Evolutionary conservation across 306 rosid species (phyloP).

Genomic region (Crataegus laevigata): DNA sequence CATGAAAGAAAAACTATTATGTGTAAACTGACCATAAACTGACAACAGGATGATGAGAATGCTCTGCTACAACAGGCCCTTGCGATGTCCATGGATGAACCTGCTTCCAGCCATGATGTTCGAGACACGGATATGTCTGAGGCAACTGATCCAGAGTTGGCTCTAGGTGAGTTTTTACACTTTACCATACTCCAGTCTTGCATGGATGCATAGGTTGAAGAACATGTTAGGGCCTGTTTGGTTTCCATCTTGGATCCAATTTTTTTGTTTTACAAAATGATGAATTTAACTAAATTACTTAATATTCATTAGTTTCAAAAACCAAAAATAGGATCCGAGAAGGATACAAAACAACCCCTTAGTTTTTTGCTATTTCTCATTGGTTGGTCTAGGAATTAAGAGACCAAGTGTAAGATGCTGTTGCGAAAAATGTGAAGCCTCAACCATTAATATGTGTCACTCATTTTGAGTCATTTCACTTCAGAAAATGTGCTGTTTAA

Average conservation of each 20-base stretch:
- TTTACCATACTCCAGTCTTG: not conserved
- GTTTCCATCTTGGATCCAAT: no score
- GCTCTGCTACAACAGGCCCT: constrained; percentile 96
- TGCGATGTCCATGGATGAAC: constrained; percentile 98
- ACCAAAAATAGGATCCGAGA: no score
- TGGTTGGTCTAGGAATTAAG: not conserved
- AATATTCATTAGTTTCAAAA: no score
- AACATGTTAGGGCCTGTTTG: not conserved
- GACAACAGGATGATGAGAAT: constrained; percentile 61
- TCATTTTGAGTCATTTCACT: not conserved
- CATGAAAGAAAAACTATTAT: not conserved
- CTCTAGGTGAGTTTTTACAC: constrained; percentile 55
- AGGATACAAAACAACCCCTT: no score
- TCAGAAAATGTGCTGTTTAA: not conserved
- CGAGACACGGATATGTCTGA: constrained; percentile 90
- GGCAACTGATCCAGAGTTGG: constrained; percentile 82
- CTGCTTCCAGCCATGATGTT: constrained; percentile 46
- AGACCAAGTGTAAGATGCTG: not conserved
- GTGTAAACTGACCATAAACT: not conserved
- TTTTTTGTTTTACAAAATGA: no score
- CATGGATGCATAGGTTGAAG: not conserved
- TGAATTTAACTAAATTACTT: no score
- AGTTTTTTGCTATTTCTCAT: not conserved
- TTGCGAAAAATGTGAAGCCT: not conserved
- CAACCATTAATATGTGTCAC: not conserved